Percentiles rank a stretch among this genome's conserved stretches.
phyloP scores from a whole-genome alignment of 495 filamentous ascomycete species.

The Hyaloscypha bicolor region DNA sequence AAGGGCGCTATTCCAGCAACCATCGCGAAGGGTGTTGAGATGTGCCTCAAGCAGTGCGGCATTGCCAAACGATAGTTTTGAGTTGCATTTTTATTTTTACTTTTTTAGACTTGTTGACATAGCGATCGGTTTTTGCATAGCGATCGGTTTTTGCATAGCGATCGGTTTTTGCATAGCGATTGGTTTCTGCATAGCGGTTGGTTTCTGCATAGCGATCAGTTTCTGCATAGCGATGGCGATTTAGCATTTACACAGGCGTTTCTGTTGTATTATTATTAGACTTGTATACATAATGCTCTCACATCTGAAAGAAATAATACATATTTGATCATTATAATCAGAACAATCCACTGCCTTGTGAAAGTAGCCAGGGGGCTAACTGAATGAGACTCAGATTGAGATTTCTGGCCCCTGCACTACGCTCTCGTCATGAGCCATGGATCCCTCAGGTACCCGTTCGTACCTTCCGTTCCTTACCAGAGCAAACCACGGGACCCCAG shows the following conservation, averaged over 20 bases:
- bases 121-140: not conserved
- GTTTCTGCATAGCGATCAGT: too few species aligned
- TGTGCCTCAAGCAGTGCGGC: slow-evolving; percentile 27
- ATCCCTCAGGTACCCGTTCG: too few species aligned
- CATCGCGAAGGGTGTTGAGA: slow-evolving; percentile 32
- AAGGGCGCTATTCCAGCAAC: slow-evolving; percentile 38
- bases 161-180: not conserved
- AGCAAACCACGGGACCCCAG: too few species aligned
- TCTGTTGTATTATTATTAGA: not conserved
- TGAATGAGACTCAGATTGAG: too few species aligned
- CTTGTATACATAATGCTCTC: not conserved
- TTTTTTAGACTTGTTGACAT: not conserved
- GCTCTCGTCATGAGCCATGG: too few species aligned
- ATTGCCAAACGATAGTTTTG: slow-evolving; percentile 4
- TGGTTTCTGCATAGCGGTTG: not conserved
- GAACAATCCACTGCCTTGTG: too few species aligned
- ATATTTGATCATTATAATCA: not conserved
- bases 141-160: not conserved
- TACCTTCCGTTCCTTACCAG: too few species aligned
- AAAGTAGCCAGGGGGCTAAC: too few species aligned
- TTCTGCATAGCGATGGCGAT: too few species aligned
- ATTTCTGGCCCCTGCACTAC: too few species aligned
- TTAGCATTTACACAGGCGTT: slow-evolving; percentile 5
- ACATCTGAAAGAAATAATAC: not conserved
- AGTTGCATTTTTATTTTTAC: not conserved